Conservation (phyloP, 2,329 filamentous ascomycete species). For the Aspergillus proliferans region DNA sequence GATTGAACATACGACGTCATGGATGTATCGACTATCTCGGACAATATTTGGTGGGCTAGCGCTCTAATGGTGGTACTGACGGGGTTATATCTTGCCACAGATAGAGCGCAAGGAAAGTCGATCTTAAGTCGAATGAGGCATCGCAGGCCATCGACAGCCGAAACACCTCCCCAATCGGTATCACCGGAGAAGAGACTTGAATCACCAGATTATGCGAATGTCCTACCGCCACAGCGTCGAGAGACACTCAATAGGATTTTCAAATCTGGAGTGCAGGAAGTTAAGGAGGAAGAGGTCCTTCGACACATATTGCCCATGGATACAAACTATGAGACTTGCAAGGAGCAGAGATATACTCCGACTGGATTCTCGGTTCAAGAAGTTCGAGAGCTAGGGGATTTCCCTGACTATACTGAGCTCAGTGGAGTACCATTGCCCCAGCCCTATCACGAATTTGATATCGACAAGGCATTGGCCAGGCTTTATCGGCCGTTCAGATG, state of each 20-base stretch:
- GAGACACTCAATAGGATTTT: slow-evolving; percentile 32
- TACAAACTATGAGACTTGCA: slow-evolving; percentile 32
- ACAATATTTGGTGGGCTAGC: slow-evolving; percentile 19
- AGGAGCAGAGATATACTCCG: slow-evolving; percentile 48
- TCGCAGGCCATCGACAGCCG: slow-evolving; percentile 42
- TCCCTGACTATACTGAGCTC: slow-evolving; percentile 70
- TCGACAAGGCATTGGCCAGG: slow-evolving; percentile 61
- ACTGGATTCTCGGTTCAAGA: slow-evolving; percentile 67
- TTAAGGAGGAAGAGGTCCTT: slow-evolving; percentile 28
- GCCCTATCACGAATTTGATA: slow-evolving; percentile 60
- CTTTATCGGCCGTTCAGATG: slow-evolving; percentile 79
- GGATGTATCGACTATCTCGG: background rate
- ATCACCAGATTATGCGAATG: slow-evolving; percentile 38
- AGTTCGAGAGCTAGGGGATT: slow-evolving; percentile 64
- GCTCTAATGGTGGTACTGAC: slow-evolving; percentile 15
- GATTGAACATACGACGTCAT: background rate
- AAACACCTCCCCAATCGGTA: slow-evolving; percentile 49
- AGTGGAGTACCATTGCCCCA: slow-evolving; percentile 67
- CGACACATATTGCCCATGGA: slow-evolving; percentile 37
- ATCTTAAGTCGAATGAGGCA: slow-evolving; percentile 34
- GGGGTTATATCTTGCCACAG: slow-evolving; percentile 23
- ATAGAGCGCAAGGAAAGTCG: slow-evolving; percentile 29
- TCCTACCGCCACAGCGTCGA: slow-evolving; percentile 50
- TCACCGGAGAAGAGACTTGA: slow-evolving; percentile 43
- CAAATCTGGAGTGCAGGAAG: slow-evolving; percentile 13